Conservation (phyloP, 2,329 filamentous ascomycete genomes). For the Phialocephala subalpina region DNA sequence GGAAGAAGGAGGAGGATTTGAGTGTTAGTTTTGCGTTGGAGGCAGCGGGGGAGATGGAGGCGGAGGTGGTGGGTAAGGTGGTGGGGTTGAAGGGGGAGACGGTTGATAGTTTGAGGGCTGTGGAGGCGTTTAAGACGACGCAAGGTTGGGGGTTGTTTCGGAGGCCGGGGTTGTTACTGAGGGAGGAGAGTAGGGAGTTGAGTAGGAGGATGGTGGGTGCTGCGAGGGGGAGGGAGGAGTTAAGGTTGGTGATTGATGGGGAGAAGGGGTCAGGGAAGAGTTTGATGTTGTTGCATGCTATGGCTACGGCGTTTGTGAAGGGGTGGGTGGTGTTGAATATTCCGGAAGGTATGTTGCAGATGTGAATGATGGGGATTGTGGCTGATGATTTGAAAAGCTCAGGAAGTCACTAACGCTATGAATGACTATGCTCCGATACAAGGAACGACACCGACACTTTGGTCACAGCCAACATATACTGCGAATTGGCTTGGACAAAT, state of each 20-base stretch:
- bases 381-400: constrained; percentile 58
- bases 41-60: constrained; percentile 4
- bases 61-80: constrained; percentile 65
- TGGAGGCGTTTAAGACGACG: constrained; percentile 88
- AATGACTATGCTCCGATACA: constrained; percentile 81
- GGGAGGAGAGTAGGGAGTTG: constrained; percentile 79
- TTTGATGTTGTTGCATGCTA: constrained; percentile 82
- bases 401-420: constrained; percentile 81
- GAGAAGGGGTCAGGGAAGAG: constrained; percentile 84
- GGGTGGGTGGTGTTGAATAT: constrained; percentile 90
- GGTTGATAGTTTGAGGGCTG: constrained; percentile 81
- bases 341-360: constrained; percentile 76
- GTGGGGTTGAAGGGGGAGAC: constrained; percentile 72
- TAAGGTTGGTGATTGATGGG: constrained; percentile 76
- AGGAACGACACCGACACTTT: constrained; percentile 64
- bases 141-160: constrained; percentile 91
- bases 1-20: constrained; percentile 60
- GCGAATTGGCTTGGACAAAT: constrained; percentile 78
- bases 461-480: constrained; percentile 81
- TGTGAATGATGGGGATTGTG: not conserved
- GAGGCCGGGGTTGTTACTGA: constrained; percentile 79
- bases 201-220: constrained; percentile 68
- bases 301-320: constrained; percentile 82
- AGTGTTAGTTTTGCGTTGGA: not conserved
- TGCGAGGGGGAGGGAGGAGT: constrained; percentile 59